A percentile compares a stretch with the other conserved stretches of the same genome.
Evolutionary conservation across 2,329 filamentous ascomycete species (phyloP).

Genomic region (Ceratocystis alfenasii): DNA sequence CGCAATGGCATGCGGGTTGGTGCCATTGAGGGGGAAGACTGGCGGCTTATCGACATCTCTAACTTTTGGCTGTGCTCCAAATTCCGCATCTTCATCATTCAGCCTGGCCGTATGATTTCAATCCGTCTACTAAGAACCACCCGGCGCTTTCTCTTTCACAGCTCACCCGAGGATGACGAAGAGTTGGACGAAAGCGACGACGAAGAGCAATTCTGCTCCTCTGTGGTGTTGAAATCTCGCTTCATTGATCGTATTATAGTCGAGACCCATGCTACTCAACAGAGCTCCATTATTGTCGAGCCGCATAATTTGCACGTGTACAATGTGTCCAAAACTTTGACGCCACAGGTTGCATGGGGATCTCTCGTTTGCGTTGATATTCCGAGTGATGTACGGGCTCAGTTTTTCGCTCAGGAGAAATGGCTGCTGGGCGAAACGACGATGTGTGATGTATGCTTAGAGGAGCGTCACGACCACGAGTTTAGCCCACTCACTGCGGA

Average conservation of each 20-base stretch:
- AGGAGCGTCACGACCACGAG: constrained; percentile 17
- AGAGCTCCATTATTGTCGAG: background rate
- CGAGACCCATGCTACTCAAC: constrained; percentile 6
- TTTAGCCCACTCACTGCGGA: constrained; percentile 6
- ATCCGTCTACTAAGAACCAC: constrained; percentile 11
- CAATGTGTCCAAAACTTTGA: background rate
- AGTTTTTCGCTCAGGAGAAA: constrained; percentile 14
- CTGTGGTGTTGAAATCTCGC: background rate
- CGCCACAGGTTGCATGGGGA: constrained; percentile 10
- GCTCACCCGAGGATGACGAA: constrained; percentile 15
- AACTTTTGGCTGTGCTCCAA: constrained; percentile 19
- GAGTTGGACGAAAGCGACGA: constrained; percentile 14
- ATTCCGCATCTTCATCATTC: constrained; percentile 16
- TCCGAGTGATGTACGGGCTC: background rate
- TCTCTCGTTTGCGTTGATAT: constrained; percentile 17
- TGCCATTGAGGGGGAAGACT: constrained; percentile 19
- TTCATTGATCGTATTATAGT: constrained; percentile 6
- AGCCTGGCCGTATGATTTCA: constrained; percentile 6
- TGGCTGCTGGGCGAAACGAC: constrained; percentile 16
- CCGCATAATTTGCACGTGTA: background rate
- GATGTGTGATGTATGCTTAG: constrained; percentile 14
- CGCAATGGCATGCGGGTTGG: constrained; percentile 19
- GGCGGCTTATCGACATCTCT: constrained; percentile 17
- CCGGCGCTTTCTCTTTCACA: constrained; percentile 19
- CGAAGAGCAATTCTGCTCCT: background rate